Percentiles rank a stretch among this genome's conserved stretches.
Conservation (phyloP, 1,139 yeast species). For the Blastobotrys apis region DNA sequence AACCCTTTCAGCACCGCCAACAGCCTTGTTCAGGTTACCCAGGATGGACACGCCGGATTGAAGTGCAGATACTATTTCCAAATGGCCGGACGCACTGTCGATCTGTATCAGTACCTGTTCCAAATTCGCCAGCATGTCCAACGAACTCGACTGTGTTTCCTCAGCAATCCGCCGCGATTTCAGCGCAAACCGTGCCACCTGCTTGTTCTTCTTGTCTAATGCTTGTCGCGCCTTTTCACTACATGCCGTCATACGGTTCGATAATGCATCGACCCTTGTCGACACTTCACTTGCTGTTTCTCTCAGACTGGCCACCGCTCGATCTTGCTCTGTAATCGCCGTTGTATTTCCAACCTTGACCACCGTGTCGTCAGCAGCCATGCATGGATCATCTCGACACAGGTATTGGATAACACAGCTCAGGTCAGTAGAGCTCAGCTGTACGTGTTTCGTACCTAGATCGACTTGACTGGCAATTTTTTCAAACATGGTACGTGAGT, state of each 20-base stretch:
- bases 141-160: slow-evolving; percentile 28
- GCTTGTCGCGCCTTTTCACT: slow-evolving; percentile 27
- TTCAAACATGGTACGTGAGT: slow-evolving; percentile 24
- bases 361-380: slow-evolving; percentile 22
- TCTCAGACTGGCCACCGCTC: slow-evolving; percentile 31
- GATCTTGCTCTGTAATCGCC: slow-evolving; percentile 30
- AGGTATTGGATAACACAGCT: slow-evolving; percentile 30
- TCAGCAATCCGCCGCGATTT: slow-evolving; percentile 28
- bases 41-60: slow-evolving; percentile 32
- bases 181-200: slow-evolving; percentile 31
- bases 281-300: slow-evolving; percentile 27
- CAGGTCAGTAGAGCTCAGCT: slow-evolving; percentile 24
- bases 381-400: slow-evolving; percentile 25
- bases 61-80: slow-evolving; percentile 31
- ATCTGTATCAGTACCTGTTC: slow-evolving; percentile 32
- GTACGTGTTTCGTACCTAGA: not conserved
- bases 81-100: slow-evolving; percentile 28
- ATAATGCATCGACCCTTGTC: slow-evolving; percentile 27
- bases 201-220: slow-evolving; percentile 23
- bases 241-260: slow-evolving; percentile 23
- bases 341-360: slow-evolving; percentile 22
- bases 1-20: slow-evolving; percentile 37
- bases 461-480: not conserved
- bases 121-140: slow-evolving; percentile 32
- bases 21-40: slow-evolving; percentile 30